A percentile compares a stretch with the other conserved stretches of the same genome.
These are phyloP conservation scores for Neocatenulostroma microsporum DNA, from an alignment of 2,329 filamentous ascomycete genomes.

Conservation along the genomic window DNA sequence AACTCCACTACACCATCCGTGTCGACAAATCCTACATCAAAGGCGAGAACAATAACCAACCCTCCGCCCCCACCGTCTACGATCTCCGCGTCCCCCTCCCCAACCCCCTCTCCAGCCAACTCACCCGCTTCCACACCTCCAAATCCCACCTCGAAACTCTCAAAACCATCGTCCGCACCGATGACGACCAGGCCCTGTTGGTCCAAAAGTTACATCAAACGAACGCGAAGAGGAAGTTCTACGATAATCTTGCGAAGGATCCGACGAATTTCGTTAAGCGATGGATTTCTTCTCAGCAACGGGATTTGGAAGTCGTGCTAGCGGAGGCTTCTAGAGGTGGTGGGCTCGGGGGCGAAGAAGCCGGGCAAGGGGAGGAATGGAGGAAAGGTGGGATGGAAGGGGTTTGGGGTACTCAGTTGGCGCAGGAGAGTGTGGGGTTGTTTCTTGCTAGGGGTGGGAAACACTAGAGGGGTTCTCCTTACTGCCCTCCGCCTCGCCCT, in stretches of 20 bases:
- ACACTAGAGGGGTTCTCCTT: too few species aligned
- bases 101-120: constrained; percentile 68
- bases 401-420: constrained; percentile 56
- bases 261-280: constrained; percentile 75
- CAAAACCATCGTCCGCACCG: constrained; percentile 65
- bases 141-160: constrained; percentile 54
- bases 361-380: constrained; percentile 59
- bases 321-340: constrained; percentile 63
- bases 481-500: too few species aligned
- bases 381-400: constrained; percentile 54
- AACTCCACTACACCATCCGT: constrained; percentile 85
- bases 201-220: constrained; percentile 76
- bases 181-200: constrained; percentile 77
- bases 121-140: constrained; percentile 37
- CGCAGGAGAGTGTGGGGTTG: constrained; percentile 54
- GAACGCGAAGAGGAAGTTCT: constrained; percentile 86
- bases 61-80: constrained; percentile 72
- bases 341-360: constrained; percentile 45
- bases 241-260: constrained; percentile 68
- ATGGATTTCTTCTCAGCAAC: constrained; percentile 86
- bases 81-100: constrained; percentile 77
- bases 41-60: constrained; percentile 53
- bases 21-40: constrained; percentile 57
- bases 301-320: constrained; percentile 79
- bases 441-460: constrained; percentile 38